These are phyloP conservation scores for Exophiala aquamarina DNA, from an alignment of 2,329 filamentous ascomycete genomes.

Conservation along the genomic window DNA sequence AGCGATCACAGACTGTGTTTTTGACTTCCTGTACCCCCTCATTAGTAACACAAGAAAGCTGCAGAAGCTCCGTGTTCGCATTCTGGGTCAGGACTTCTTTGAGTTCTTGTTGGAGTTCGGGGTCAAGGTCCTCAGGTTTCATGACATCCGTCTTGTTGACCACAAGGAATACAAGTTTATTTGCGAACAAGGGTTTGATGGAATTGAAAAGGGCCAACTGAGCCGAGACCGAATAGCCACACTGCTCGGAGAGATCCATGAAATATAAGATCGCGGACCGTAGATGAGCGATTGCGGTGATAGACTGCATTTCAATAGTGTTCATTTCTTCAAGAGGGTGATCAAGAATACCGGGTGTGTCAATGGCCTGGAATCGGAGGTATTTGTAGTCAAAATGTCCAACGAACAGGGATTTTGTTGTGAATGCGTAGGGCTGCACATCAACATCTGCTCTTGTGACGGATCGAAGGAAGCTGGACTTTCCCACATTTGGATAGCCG, in stretches of 20 bases:
- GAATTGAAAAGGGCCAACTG: conserved; percentile 95
- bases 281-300: conserved; percentile 95
- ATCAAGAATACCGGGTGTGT: conserved; percentile 97
- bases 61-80: conserved; percentile 87
- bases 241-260: conserved; percentile 96
- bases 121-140: conserved; percentile 80
- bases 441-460: conserved; percentile 94
- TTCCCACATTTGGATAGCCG: conserved; percentile 96
- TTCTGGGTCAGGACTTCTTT: conserved; percentile 73
- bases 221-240: conserved; percentile 86
- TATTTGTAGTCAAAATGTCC: conserved; percentile 98
- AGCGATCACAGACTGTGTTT: conserved; percentile 88
- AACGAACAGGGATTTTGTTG: conserved; percentile 94
- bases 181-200: conserved; percentile 94
- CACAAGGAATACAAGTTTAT: conserved; percentile 95
- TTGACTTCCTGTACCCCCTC: conserved; percentile 94
- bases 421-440: conserved; percentile 97
- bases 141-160: conserved; percentile 98
- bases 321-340: conserved; percentile 99
- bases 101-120: conserved; percentile 73
- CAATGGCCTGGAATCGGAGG: conserved; percentile 85
- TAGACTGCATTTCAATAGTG: conserved; percentile 98
- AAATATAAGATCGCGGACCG: conserved; percentile 95
- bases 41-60: conserved; percentile 90
- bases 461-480: conserved; percentile 91